Evolutionary conservation across 495 filamentous ascomycete species (phyloP), one percentile per base, ranked within the genome.

Genomic region (Podospora comata): DNA sequence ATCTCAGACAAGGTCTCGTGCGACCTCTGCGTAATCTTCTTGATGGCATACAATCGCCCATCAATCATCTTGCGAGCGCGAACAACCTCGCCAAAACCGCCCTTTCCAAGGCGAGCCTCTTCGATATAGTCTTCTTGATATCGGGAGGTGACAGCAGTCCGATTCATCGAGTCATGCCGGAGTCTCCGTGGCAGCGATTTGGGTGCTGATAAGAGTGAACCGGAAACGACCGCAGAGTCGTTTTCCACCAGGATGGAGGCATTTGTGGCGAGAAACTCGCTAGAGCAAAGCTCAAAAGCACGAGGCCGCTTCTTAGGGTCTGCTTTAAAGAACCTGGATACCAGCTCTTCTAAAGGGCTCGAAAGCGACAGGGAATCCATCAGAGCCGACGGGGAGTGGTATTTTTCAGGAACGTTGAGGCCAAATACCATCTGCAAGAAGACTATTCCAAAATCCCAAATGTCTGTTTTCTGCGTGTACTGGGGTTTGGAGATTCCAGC

Each of bases 41-140:
- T 99, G 69, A 99, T 88, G 4, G 95, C 95, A 83, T 99, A 99
- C 13, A 96, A 87, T 64, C 91, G 90, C 9, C 92, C 92, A 78
- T 98, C 94, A 6, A 97, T 85, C 77, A 93, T 96, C 73, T 97
- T 96, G 66, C 96, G 86, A 6, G 95, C 94, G 76, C 94, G 93
- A 57, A 99, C 93, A n/a, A 99, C 95, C 79, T 97, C 91, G 32
- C 96, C 95, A 78, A 96, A 99, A 2, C 94, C 96, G 18, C 95
- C 95, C 78, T 92, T 95, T 28, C 96, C 95, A 20, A 99, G 82
- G 2, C 90, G 87, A 19, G 92, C 93, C 67, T 92, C 87, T 78
- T 98, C 94, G 23, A 91, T 89, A 74, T 96, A 99, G 72, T 98
- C 96, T 73, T 90, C 89, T 39, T 82, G 83, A 73, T 97, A 99